Conservation (phyloP, 192 early-diverging fungal species). For the Coemansia furcata region DNA sequence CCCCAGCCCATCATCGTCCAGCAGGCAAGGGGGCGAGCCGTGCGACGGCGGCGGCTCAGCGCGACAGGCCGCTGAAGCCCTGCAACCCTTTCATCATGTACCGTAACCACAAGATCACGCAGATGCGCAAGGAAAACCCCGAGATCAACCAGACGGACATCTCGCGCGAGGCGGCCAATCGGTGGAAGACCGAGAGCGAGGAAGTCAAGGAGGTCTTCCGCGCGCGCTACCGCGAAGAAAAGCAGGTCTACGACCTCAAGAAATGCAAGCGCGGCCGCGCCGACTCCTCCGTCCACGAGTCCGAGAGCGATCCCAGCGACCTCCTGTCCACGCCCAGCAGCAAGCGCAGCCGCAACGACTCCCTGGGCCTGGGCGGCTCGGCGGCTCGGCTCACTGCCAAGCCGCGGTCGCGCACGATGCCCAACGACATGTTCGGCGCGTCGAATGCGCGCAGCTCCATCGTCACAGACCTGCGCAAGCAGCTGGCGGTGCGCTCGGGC, state of each 20-base stretch:
- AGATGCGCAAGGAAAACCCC: constrained; percentile 40
- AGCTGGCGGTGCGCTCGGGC: constrained; percentile 30
- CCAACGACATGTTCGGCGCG: constrained; percentile 11
- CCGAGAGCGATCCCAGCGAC: neutral
- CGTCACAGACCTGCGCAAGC: constrained; percentile 36
- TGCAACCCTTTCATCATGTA: constrained; percentile 53
- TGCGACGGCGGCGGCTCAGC: neutral
- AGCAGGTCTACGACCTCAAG: constrained; percentile 35
- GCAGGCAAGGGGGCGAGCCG: neutral
- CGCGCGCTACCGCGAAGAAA: constrained; percentile 33
- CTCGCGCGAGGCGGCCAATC: constrained; percentile 44
- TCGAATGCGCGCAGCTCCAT: constrained; percentile 18
- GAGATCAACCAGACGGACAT: constrained; percentile 49
- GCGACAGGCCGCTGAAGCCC: constrained; percentile 22
- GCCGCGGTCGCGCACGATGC: constrained; percentile 45
- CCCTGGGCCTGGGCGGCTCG: neutral
- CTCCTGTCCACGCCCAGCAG: neutral
- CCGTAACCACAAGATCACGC: constrained; percentile 46
- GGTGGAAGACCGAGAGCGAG: constrained; percentile 47
- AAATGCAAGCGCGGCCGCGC: constrained; percentile 30
- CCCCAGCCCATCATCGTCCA: constrained; percentile 6
- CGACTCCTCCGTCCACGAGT: neutral
- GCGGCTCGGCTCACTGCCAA: constrained; percentile 11
- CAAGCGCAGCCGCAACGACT: constrained; percentile 15
- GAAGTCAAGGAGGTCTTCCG: constrained; percentile 46